Base-by-base conservation (phyloP, 441 rosid species). In the Corymbia citriodora region DNA sequence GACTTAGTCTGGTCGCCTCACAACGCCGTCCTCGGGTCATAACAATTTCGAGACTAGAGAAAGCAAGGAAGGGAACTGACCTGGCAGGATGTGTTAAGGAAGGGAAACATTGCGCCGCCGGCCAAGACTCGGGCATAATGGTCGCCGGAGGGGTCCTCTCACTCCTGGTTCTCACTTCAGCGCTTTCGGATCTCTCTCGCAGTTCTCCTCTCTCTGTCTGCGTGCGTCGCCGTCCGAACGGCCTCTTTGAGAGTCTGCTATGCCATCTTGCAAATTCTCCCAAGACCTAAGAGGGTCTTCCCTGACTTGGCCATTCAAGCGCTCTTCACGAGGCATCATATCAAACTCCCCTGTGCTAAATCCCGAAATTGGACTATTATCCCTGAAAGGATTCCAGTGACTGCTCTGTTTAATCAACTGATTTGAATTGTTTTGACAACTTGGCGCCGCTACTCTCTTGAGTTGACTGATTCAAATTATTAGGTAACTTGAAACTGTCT, bases 401-500 rank as follows among this genome's bases (percentile, higher is more conserved):
- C 55, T 68, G 83, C 65, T 88, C 83, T 88, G 82, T 88, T 74
- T 59, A 19, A 31, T 72, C 57, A 72, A 88, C 19, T 57, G 88
- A 52, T 88, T 72, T 21, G 83, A 70, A 72, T 68, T 88, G 83
- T n/a, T 70, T 70, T 48, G 86, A 53, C 72, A 88, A 70, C 89
- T 70, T 53, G 57, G 57, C 86, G 18, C 92, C 70, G 55, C 90
- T 94, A 87, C 92, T 93, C 92, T 93, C 95, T 92, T 92, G 94
- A 89, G 88, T 88, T 31, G 92, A 87, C 65, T 88, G 88, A 92
- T 93, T 94, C 59, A 93, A 91, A 63, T 92, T 92, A 91, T 89
- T 93, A 87, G 94, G 90, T 85, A 93, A 86, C 90, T 90, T 94
- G 57, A 93, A 92, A 89, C 94, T 95, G 55, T 93, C 95, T 53